Evolutionary conservation across 306 rosid genomes (phyloP), one percentile per base, ranked within the genome.

Genomic region (Castanospermum australe): DNA sequence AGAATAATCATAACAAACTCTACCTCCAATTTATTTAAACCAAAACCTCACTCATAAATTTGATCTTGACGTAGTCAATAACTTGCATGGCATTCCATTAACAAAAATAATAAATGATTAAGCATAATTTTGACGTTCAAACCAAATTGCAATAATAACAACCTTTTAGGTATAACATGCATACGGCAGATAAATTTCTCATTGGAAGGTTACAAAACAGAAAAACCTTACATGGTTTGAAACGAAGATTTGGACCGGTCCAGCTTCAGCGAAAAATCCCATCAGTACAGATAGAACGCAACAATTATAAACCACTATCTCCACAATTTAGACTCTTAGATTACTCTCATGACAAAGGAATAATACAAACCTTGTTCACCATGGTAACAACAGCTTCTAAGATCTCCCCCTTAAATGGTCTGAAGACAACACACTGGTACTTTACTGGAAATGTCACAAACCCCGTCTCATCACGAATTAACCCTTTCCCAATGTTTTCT

Each of bases 191-290:
- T 17, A 67, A 38, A 61, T 28, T 20, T 22, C 22, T 54, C 13
- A 67, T 63, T 28, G 5, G 60, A 66, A 41, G 57, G 65, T 6
- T 42, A 64, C 11, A 65, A 45, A 63, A 68, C 56, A 63, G 33
- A 60, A 0, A 71, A 61, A 18, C 67, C 97, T 80, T 81, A 92
- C 98, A 83, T 95, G 99, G 87, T 91, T 95, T 61, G 99, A 95
- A 85, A 95, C 98, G 48, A 93, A 93, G 78, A 95, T 95, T 81
- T 95, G 98, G 75, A 95, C 99, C 18, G 99, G 99, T 51, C 99
- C 99, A 71, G 99, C 99, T 83, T 93, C 98, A 25, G 99, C 99
- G 1, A 95, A 95, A 82, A 93, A 95, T 0, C 98, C 99, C 98
- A 95, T 95, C 98, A 92, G 84, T 13, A 45, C 42, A 65, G 77